These are phyloP conservation scores for Candida sphagnicola DNA, from an alignment of 805 yeast genomes.

Conservation along the genomic window DNA sequence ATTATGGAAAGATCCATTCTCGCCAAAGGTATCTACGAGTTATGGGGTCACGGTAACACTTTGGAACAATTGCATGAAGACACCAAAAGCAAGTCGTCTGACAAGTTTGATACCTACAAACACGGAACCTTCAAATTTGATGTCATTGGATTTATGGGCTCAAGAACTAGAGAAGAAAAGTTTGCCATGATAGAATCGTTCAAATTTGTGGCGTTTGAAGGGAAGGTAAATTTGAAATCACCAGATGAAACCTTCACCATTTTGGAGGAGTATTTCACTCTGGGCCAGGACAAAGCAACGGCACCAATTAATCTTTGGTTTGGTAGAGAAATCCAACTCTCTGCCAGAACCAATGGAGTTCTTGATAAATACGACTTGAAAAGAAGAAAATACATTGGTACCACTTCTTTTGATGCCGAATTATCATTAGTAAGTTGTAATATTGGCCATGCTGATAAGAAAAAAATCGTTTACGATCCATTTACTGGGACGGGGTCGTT, in stretches of 20 bases:
- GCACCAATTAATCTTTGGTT: slow-evolving; percentile 62
- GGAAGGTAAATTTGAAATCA: slow-evolving; percentile 71
- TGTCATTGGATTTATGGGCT: slow-evolving; percentile 71
- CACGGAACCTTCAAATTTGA: slow-evolving; percentile 73
- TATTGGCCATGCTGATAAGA: slow-evolving; percentile 67
- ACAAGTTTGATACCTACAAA: slow-evolving; percentile 35
- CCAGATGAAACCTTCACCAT: slow-evolving; percentile 71
- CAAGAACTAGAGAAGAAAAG: slow-evolving; percentile 45
- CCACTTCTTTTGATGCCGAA: slow-evolving; percentile 96
- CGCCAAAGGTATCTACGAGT: slow-evolving; percentile 72
- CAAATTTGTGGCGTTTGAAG: slow-evolving; percentile 64
- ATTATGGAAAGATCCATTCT: slow-evolving; percentile 67
- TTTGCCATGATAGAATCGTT: slow-evolving; percentile 69
- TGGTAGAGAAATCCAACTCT: slow-evolving; percentile 64
- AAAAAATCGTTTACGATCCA: slow-evolving; percentile 81
- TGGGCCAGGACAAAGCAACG: slow-evolving; percentile 44
- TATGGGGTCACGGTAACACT: slow-evolving; percentile 70
- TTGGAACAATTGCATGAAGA: slow-evolving; percentile 55
- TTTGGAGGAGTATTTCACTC: slow-evolving; percentile 62
- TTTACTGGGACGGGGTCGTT: slow-evolving; percentile 97
- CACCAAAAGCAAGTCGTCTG: slow-evolving; percentile 31
- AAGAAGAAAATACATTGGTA: slow-evolving; percentile 84
- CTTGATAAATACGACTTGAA: slow-evolving; percentile 79
- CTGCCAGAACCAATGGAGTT: slow-evolving; percentile 59
- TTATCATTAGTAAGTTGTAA: slow-evolving; percentile 83